Conservation (phyloP, 75 land plant species). For the Selaginella tamariscina region DNA sequence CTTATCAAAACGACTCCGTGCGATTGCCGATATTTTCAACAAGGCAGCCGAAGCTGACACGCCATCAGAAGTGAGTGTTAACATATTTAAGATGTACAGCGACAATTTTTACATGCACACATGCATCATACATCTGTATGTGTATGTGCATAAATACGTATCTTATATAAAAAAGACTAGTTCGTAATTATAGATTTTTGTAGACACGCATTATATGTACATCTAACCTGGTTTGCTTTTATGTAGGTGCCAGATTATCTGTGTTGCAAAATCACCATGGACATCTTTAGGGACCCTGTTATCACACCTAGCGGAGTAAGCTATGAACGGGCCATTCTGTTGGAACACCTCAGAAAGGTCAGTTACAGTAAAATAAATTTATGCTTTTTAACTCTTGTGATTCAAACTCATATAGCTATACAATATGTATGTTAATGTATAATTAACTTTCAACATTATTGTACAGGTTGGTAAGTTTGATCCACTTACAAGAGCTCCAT, state of each 20-base stretch:
- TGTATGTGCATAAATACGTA: too few relatives aligned
- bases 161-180: too few relatives aligned
- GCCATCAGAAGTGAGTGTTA: constrained; percentile 52
- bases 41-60: constrained; percentile 56
- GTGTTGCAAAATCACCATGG: constrained; percentile 77
- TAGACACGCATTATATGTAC: constrained; percentile 2
- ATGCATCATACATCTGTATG: too few relatives aligned
- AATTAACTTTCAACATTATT: too few relatives aligned
- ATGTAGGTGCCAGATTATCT: constrained; percentile 74
- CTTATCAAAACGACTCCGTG: constrained; percentile 23
- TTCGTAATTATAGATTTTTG: too few relatives aligned
- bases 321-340: constrained; percentile 62
- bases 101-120: too few relatives aligned
- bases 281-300: constrained; percentile 78
- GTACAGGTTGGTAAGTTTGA: constrained; percentile 84
- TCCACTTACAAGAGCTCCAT: constrained; percentile 60
- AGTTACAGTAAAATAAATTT: neutral
- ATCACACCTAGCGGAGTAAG: constrained; percentile 80
- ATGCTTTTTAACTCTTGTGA: too few relatives aligned
- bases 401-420: too few relatives aligned
- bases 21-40: constrained; percentile 42
- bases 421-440: too few relatives aligned
- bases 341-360: constrained; percentile 83
- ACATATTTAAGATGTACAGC: neutral
- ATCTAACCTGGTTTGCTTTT: neutral